Conservation (phyloP, 148 eudicot species). For the Dysphania ambrosioides region DNA sequence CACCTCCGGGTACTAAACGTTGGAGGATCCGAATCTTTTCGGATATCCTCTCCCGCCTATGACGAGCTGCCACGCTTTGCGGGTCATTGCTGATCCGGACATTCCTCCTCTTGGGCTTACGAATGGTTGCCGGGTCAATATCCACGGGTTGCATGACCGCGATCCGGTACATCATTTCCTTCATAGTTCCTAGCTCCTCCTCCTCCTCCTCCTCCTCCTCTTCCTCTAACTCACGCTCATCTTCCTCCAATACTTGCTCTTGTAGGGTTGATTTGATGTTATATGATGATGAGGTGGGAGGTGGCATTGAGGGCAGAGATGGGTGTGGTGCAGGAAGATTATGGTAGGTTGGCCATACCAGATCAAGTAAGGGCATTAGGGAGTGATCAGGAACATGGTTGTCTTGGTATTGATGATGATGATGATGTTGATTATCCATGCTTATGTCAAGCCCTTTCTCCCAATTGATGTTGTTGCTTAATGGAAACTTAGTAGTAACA, state of each 20-base stretch:
- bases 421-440: no score
- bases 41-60: constrained; percentile 70
- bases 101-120: constrained; percentile 68
- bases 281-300: background rate
- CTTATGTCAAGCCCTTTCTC: constrained; percentile 31
- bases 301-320: constrained; percentile 6
- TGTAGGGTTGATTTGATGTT: constrained; percentile 18
- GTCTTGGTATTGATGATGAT: background rate
- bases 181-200: constrained; percentile 83
- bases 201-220: no score
- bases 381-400: background rate
- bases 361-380: constrained; percentile 21
- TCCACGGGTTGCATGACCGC: constrained; percentile 96
- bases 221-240: constrained; percentile 28
- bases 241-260: constrained; percentile 3
- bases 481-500: constrained; percentile 3
- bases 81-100: constrained; percentile 83
- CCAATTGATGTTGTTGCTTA: constrained; percentile 14
- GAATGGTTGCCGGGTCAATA: constrained; percentile 77
- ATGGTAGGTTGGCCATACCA: constrained; percentile 25
- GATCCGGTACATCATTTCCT: constrained; percentile 91
- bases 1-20: constrained; percentile 85
- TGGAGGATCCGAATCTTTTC: constrained; percentile 83
- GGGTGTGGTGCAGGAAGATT: constrained; percentile 16
- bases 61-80: constrained; percentile 87